Evolutionary conservation across 2,329 filamentous ascomycete species (phyloP).

Genomic region (Ceratocystis eucalypticola): DNA sequence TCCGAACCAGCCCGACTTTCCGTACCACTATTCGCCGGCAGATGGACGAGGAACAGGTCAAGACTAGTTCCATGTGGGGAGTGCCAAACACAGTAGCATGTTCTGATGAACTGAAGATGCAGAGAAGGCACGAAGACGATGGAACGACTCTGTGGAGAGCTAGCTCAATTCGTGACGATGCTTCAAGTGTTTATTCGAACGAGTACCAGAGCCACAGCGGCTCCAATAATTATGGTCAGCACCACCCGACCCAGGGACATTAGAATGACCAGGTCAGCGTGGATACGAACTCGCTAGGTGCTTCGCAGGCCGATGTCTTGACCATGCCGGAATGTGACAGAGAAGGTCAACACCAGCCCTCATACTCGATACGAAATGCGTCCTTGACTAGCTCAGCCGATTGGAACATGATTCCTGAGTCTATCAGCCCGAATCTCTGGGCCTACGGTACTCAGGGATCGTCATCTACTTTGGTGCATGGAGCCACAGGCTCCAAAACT

Average conservation of each 20-base stretch:
- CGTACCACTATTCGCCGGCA: slow-evolving; percentile 13
- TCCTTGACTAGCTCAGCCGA: slow-evolving; percentile 17
- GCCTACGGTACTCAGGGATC: background rate
- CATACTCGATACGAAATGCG: slow-evolving; percentile 1
- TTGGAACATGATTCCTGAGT: slow-evolving; percentile 18
- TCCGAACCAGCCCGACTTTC: slow-evolving; percentile 16
- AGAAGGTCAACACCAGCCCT: background rate
- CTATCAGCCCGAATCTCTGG: slow-evolving; percentile 14
- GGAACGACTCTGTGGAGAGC: slow-evolving; percentile 12
- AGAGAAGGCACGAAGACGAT: background rate
- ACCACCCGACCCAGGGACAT: slow-evolving; percentile 8
- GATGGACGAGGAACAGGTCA: slow-evolving; percentile 13
- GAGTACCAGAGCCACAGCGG: background rate
- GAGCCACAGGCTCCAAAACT: background rate
- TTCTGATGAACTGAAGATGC: background rate
- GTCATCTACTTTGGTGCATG: background rate
- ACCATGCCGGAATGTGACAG: background rate
- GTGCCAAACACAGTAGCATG: background rate
- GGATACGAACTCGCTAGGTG: background rate
- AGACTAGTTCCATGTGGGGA: slow-evolving; percentile 1
- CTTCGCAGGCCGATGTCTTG: background rate
- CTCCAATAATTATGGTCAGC: background rate
- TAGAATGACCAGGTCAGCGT: slow-evolving; percentile 9
- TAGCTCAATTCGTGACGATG: slow-evolving; percentile 7
- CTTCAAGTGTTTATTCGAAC: slow-evolving; percentile 13